These are phyloP conservation scores for Cercospora zeae-maydis DNA, from an alignment of 2,329 filamentous ascomycete species.

Conservation along the genomic window DNA sequence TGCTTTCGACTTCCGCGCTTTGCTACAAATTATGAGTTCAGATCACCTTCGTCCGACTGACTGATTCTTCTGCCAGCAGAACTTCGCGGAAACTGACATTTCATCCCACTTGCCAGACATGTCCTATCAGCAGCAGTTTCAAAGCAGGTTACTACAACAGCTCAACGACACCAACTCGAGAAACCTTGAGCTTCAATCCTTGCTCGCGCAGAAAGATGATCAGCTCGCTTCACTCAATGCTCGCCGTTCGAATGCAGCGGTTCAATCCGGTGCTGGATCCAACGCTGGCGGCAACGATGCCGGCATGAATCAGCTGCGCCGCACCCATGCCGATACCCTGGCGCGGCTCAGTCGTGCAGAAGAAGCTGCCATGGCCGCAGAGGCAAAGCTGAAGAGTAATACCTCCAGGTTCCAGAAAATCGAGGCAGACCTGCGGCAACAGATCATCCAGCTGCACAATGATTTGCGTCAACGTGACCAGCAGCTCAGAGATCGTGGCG, in stretches of 20 bases:
- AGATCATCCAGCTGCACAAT: slow-evolving; percentile 6
- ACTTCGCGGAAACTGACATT: neutral
- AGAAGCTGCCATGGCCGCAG: slow-evolving; percentile 8
- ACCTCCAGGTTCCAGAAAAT: slow-evolving; percentile 10
- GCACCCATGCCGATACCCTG: slow-evolving; percentile 6
- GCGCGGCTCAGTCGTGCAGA: slow-evolving; percentile 13
- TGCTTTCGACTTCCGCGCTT: neutral
- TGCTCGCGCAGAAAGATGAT: slow-evolving; percentile 24
- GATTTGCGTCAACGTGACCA: slow-evolving; percentile 7
- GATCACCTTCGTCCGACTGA: neutral
- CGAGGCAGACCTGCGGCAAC: slow-evolving; percentile 12
- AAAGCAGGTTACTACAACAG: slow-evolving; percentile 17
- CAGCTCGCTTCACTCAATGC: slow-evolving; percentile 15
- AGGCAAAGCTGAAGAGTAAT: slow-evolving; percentile 14
- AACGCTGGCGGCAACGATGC: neutral
- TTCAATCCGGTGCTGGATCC: neutral
- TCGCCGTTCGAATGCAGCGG: slow-evolving; percentile 12
- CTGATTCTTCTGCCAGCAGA: neutral
- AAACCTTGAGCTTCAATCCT: slow-evolving; percentile 22
- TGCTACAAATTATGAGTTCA: neutral
- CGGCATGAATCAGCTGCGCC: slow-evolving; percentile 7
- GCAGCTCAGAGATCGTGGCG: slow-evolving; percentile 1
- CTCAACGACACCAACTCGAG: slow-evolving; percentile 18
- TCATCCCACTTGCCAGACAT: slow-evolving; percentile 2
- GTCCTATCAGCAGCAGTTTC: slow-evolving; percentile 21